Base-by-base conservation (phyloP, 768 basidiomycete genomes). In the Rhodotorula sphaerocarpa region DNA sequence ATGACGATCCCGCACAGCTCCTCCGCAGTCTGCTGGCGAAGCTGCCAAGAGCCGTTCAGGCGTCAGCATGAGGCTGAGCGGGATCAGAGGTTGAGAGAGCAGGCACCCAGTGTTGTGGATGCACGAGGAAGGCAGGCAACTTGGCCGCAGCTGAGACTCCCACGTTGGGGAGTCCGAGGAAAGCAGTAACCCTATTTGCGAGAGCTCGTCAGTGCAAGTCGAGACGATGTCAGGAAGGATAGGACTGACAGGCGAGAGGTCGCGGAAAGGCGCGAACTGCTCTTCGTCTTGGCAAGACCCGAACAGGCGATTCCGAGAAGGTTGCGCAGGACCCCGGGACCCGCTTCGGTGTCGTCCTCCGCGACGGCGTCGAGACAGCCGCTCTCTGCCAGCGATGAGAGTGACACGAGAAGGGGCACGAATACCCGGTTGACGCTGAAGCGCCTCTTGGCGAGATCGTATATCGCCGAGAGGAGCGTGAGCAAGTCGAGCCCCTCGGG, bases 391-490 rank as follows among this genome's bases (percentile, higher is more conserved):
- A 96, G 75, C 31, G 85, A 75, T 64, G 84, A 83, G 57, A 89
- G 81, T 3, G 85, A 84, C 70, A 87, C 84, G 63, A 95, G 75
- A 16, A 86, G 80, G 0, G 93, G 91, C n/a, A 95, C 79, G 44
- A 93, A 84, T 33, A 88, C 77, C 15, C 80, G 76, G 72, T 95
- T 96, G 14, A 81, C 80, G 18, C 78, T 74, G 42, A 83, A 69
- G 65, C 85, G 82, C 39, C 77, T 70, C 61, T 80, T 79, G 1
- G 80, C 83, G 60, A 82, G 79, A 7, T 73, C 73, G 28, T 84
- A 63, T 41, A 92, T 79, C 72, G 88, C 84, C 11, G 76, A 73
- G 21, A 82, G 76, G 18, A 90, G 77, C n/a, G 74, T 72, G 15
- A 77, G 70, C 41, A 84, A 76, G 69, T 78, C 70, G 78, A 77